Conservation (phyloP, 2,329 filamentous ascomycete genomes). For the Shiraia sp. region DNA sequence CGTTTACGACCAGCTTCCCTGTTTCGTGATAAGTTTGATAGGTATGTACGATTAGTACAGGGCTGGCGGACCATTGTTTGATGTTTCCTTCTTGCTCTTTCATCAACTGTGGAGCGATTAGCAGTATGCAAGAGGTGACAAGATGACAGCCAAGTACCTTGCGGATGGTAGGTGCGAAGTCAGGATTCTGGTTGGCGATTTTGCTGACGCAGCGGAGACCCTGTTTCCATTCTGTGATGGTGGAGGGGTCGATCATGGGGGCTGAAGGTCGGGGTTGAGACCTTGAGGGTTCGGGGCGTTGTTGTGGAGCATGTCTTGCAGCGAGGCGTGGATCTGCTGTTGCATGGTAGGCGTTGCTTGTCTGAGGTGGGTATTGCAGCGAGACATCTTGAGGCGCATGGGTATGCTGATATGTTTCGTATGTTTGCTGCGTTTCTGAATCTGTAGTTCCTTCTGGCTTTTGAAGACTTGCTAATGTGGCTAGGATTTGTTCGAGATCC, state of each 20-base stretch:
- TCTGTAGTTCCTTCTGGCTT: slow-evolving; percentile 15
- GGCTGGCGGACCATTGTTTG: slow-evolving; percentile 52
- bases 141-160: slow-evolving; percentile 35
- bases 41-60: too few species aligned
- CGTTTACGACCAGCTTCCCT: slow-evolving; percentile 56
- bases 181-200: slow-evolving; percentile 49
- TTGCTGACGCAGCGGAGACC: slow-evolving; percentile 54
- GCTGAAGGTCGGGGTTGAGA: slow-evolving; percentile 23
- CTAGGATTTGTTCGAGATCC: slow-evolving; percentile 41
- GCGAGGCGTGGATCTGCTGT: slow-evolving; percentile 26
- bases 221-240: slow-evolving; percentile 54
- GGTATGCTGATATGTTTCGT: slow-evolving; percentile 5
- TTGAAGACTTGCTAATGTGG: slow-evolving; percentile 38
- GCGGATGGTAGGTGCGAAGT: slow-evolving; percentile 46
- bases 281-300: slow-evolving; percentile 13
- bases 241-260: slow-evolving; percentile 49
- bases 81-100: slow-evolving; percentile 66
- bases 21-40: too few species aligned
- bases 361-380: slow-evolving; percentile 4
- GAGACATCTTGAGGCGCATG: slow-evolving; percentile 5
- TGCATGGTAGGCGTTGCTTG: slow-evolving; percentile 9
- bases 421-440: slow-evolving; percentile 15
- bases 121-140: slow-evolving; percentile 8
- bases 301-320: slow-evolving; percentile 19
- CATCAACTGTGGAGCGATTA: slow-evolving; percentile 55